Evolutionary conservation across 805 yeast species (phyloP).

Genomic region (Wickerhamomyces chambardii): DNA sequence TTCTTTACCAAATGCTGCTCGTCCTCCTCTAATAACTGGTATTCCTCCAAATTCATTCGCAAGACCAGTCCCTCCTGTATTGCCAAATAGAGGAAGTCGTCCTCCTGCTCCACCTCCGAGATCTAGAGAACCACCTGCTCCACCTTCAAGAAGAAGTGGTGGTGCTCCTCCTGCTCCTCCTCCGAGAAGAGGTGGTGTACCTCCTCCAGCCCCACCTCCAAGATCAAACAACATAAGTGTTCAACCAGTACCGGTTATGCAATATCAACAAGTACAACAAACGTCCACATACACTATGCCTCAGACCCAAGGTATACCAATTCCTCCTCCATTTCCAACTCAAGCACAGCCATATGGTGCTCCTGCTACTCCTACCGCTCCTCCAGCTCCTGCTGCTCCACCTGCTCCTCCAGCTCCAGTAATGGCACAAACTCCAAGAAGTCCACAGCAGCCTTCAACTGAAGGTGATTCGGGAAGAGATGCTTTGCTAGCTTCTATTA

Average conservation of each 20-base stretch:
- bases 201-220: slow-evolving; percentile 8
- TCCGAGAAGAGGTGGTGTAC: slow-evolving; percentile 7
- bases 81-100: slow-evolving; percentile 7
- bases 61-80: slow-evolving; percentile 13
- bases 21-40: neutral
- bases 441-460: too few species aligned
- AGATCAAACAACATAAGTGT: neutral
- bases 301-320: slow-evolving; percentile 4
- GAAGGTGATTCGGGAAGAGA: slow-evolving; percentile 55
- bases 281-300: slow-evolving; percentile 4
- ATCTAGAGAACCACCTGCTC: slow-evolving; percentile 14
- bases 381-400: slow-evolving; percentile 25
- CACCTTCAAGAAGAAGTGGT: slow-evolving; percentile 11
- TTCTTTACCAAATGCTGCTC: slow-evolving; percentile 14
- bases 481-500: slow-evolving; percentile 79
- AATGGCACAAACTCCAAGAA: too few species aligned
- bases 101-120: slow-evolving; percentile 5
- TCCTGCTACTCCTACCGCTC: slow-evolving; percentile 11
- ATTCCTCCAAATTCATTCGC: neutral
- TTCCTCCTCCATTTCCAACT: slow-evolving; percentile 7
- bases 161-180: slow-evolving; percentile 10
- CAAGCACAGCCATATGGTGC: slow-evolving; percentile 11
- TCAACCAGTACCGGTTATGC: neutral
- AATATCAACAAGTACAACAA: slow-evolving; percentile 3
- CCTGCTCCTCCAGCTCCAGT: slow-evolving; percentile 18